Evolutionary conservation across 495 filamentous ascomycete genomes (phyloP).

Genomic region (Endocarpon pusillum): DNA sequence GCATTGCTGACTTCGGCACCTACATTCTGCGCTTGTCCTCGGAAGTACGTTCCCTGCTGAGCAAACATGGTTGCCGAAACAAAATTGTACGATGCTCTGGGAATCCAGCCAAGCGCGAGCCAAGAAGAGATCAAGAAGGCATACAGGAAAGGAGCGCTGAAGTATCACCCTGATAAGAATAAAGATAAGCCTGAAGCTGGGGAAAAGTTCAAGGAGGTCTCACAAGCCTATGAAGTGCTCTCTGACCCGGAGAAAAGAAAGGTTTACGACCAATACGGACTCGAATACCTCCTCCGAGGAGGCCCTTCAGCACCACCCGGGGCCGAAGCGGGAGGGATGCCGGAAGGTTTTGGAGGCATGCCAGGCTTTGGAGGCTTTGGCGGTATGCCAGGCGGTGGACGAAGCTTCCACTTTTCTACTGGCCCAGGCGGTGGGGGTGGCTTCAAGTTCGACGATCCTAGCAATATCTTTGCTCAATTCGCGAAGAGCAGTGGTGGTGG

Average conservation of each 20-base stretch:
- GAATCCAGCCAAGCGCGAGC: slow-evolving; percentile 57
- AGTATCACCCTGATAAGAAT: slow-evolving; percentile 95
- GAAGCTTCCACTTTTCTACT: slow-evolving; percentile 31
- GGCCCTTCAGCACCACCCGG: slow-evolving; percentile 54
- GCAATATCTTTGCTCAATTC: slow-evolving; percentile 73
- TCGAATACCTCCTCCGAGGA: slow-evolving; percentile 80
- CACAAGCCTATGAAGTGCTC: slow-evolving; percentile 94
- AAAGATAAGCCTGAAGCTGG: slow-evolving; percentile 67
- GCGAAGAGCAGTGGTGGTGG: slow-evolving; percentile 35
- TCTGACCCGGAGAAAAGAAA: slow-evolving; percentile 95
- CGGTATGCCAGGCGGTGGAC: slow-evolving; percentile 63
- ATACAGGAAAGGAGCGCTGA: slow-evolving; percentile 66
- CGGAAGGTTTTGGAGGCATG: slow-evolving; percentile 9
- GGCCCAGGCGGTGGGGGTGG: slow-evolving; percentile 36
- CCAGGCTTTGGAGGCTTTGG: slow-evolving; percentile 28
- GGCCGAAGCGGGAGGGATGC: slow-evolving; percentile 26
- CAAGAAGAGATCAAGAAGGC: slow-evolving; percentile 97
- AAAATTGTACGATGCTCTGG: slow-evolving; percentile 65
- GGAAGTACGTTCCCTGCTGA: too few relatives aligned
- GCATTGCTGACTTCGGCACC: too few relatives aligned
- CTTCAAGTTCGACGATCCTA: slow-evolving; percentile 68
- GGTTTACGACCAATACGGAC: slow-evolving; percentile 84
- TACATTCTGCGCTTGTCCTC: too few relatives aligned
- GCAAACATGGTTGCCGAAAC: slow-evolving; percentile 75
- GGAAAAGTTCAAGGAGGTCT: slow-evolving; percentile 91